phyloP scores from a whole-genome alignment of 495 filamentous ascomycete species.

The Umbilicaria muhlenbergii region DNA sequence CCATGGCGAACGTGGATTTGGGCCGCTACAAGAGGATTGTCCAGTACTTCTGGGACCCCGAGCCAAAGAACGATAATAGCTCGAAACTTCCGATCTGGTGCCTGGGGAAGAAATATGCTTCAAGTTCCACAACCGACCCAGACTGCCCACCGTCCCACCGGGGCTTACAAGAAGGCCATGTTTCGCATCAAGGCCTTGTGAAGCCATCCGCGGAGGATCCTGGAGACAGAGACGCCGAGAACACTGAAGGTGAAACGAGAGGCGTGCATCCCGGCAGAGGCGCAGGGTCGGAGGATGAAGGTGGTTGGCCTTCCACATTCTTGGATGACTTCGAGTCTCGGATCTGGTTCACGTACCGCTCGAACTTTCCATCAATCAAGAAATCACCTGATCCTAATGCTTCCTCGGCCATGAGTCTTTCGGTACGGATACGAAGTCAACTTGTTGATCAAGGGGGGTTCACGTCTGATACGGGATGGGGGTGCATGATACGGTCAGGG shows the following conservation, averaged over 20 bases:
- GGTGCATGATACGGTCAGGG: constrained; percentile 96
- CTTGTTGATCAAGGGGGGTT: constrained; percentile 71
- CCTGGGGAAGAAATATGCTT: constrained; percentile 60
- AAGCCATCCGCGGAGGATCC: neutral
- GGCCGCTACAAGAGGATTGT: constrained; percentile 66
- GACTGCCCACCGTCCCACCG: too few species aligned
- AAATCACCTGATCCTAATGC: constrained; percentile 56
- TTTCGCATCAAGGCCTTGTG: constrained; percentile 4
- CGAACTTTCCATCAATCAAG: constrained; percentile 71
- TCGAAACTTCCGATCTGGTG: constrained; percentile 70
- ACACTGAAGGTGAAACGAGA: too few species aligned
- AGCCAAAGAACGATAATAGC: constrained; percentile 66
- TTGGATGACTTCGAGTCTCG: constrained; percentile 84
- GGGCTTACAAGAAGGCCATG: too few species aligned
- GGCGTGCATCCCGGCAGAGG: too few species aligned
- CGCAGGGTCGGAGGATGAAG: neutral
- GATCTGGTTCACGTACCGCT: constrained; percentile 96
- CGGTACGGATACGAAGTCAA: constrained; percentile 70
- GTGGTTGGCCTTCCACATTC: constrained; percentile 74
- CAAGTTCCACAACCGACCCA: constrained; percentile 2
- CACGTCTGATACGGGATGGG: constrained; percentile 90
- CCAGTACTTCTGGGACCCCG: constrained; percentile 89
- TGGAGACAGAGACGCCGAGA: neutral
- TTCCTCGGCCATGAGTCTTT: constrained; percentile 59
- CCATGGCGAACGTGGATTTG: constrained; percentile 46